Conservation (phyloP, 768 basidiomycete species). For the Boletus rufocinnamomeus region DNA sequence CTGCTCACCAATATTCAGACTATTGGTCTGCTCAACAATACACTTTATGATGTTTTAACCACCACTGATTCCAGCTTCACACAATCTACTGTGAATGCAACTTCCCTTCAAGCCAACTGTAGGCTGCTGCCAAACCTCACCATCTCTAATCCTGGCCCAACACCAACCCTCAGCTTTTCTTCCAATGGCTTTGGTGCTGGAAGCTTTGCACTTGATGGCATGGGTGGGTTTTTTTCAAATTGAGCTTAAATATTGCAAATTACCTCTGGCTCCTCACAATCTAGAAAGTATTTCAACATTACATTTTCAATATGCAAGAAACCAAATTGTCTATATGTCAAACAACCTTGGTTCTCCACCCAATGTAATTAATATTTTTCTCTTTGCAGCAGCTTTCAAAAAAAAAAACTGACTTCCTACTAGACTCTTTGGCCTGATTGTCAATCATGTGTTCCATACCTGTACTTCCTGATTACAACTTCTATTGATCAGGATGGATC, state of each 20-base stretch:
- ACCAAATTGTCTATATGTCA: neutral
- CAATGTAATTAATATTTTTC: neutral
- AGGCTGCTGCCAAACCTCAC: conserved; percentile 14
- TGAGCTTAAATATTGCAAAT: neutral
- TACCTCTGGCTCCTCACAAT: neutral
- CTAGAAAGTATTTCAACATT: fast-evolving
- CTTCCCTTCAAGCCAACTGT: conserved; percentile 10
- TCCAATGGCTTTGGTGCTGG: neutral
- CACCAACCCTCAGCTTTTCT: neutral
- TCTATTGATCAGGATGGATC: conserved; percentile 5
- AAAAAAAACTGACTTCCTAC: neutral
- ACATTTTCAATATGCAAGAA: neutral
- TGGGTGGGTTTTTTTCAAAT: neutral
- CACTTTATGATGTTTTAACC: conserved; percentile 13
- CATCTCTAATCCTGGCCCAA: no score
- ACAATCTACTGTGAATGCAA: conserved; percentile 16
- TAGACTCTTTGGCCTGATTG: neutral
- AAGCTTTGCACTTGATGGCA: neutral
- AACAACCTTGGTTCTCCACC: no score
- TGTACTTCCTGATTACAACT: conserved; percentile 17
- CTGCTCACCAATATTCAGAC: neutral
- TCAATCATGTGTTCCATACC: neutral
- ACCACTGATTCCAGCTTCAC: neutral
- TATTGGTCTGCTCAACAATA: conserved; percentile 13
- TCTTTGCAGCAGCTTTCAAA: neutral